Evolutionary conservation across 1,284 basidiomycete species (phyloP).

Genomic region (Cutaneotrichosporon arboriforme): DNA sequence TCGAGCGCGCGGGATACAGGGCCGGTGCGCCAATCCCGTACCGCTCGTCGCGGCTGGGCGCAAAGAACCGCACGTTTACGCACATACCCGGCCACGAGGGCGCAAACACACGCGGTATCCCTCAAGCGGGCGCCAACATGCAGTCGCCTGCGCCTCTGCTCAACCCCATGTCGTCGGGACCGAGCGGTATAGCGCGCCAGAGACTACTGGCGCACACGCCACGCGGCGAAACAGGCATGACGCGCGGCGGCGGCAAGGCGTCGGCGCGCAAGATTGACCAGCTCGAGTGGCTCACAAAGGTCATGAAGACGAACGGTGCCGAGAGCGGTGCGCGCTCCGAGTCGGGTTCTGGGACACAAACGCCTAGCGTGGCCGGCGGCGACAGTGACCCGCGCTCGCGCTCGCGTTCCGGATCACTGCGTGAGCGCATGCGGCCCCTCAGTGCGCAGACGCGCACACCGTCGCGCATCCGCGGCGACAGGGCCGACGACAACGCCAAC

Average conservation of each 20-base stretch:
- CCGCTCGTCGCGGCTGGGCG: conserved; percentile 50
- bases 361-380: conserved; percentile 11
- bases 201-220: conserved; percentile 22
- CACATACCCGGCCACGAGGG: conserved; percentile 10
- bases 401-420: not conserved
- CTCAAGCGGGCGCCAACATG: too few relatives aligned
- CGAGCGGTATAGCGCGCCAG: conserved; percentile 35
- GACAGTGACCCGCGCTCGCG: conserved; percentile 27
- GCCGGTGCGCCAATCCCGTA: conserved; percentile 53
- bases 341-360: conserved; percentile 9
- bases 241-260: conserved; percentile 36
- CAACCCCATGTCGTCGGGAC: conserved; percentile 20
- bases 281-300: conserved; percentile 47
- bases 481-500: not conserved
- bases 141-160: conserved; percentile 1
- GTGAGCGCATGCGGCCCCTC: not conserved
- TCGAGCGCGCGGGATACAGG: conserved; percentile 49
- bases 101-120: not conserved
- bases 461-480: not conserved
- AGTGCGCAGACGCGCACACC: not conserved
- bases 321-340: not conserved
- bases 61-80: conserved; percentile 43
- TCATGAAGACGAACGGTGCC: conserved; percentile 31
- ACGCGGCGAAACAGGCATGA: conserved; percentile 40
- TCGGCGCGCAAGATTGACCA: conserved; percentile 37